Percentiles rank a stretch among this genome's conserved stretches.
Evolutionary conservation across 2,329 filamentous ascomycete genomes (phyloP).

Genomic region (Pseudopithomyces chartarum): DNA sequence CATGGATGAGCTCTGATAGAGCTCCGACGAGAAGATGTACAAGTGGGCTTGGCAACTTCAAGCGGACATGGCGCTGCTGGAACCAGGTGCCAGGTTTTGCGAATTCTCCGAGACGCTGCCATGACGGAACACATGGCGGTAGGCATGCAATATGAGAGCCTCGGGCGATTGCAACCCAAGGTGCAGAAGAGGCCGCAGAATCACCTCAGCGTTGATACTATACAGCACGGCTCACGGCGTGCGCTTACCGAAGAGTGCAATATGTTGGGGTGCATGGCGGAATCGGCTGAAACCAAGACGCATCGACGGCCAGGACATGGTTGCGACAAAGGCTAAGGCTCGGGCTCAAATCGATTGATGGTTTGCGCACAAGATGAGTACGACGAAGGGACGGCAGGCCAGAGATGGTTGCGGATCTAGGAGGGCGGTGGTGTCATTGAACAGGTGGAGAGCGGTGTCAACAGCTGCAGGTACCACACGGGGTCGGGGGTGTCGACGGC

Average conservation of each 20-base stretch:
- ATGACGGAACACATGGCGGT: slow-evolving; percentile 6
- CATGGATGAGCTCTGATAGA: slow-evolving; percentile 4
- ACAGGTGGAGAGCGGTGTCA: neutral
- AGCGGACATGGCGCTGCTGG: neutral
- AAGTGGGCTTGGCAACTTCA: neutral
- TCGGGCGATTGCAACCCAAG: slow-evolving; percentile 1
- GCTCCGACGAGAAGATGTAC: neutral
- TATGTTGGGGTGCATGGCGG: neutral
- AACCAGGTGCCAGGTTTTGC: slow-evolving; percentile 14
- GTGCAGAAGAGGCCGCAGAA: slow-evolving; percentile 1
- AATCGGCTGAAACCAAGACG: slow-evolving; percentile 3
- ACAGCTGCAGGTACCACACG: slow-evolving; percentile 12
- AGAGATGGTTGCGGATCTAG: no score
- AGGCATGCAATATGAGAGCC: slow-evolving; percentile 2
- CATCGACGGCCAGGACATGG: neutral
- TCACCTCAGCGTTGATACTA: neutral
- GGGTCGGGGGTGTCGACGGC: no score
- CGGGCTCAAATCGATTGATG: neutral
- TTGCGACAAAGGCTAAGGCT: neutral
- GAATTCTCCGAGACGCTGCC: slow-evolving; percentile 16
- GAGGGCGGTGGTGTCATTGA: no score
- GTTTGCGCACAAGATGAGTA: neutral
- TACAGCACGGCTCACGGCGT: neutral
- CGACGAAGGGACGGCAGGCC: no score
- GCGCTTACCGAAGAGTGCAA: neutral